Evolutionary conservation across 495 filamentous ascomycete genomes (phyloP).

Genomic region (Friedmanniomyces simplex): DNA sequence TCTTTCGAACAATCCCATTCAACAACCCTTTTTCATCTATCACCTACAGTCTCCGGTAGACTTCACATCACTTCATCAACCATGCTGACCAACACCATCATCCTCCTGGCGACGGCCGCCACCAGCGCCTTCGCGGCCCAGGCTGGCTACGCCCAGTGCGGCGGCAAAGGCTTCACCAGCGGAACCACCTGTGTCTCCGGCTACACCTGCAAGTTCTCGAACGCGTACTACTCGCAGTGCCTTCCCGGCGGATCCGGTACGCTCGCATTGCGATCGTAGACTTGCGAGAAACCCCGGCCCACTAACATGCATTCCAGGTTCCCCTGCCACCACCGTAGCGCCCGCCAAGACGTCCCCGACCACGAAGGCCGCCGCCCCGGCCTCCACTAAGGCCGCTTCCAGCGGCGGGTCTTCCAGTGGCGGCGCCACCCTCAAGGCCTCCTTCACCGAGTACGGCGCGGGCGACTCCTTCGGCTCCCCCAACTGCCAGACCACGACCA

Average conservation of each 20-base stretch:
- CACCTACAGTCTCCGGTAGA: constrained; percentile 6
- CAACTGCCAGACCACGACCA: constrained; percentile 19
- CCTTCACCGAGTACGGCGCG: constrained; percentile 22
- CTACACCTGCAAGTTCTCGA: constrained; percentile 10
- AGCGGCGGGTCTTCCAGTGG: background rate
- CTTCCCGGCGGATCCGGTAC: background rate
- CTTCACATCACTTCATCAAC: background rate
- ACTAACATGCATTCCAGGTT: background rate
- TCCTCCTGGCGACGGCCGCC: constrained; percentile 10
- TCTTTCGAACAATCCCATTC: background rate
- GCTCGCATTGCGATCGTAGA: background rate
- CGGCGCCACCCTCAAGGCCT: constrained; percentile 17
- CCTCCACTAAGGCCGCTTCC: background rate
- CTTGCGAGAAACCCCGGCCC: background rate
- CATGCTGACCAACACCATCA: constrained; percentile 14
- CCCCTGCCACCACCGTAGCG: background rate
- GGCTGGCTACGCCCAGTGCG: constrained; percentile 18
- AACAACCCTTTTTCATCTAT: background rate
- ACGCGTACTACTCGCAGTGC: constrained; percentile 23
- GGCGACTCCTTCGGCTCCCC: constrained; percentile 8
- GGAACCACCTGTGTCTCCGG: constrained; percentile 16
- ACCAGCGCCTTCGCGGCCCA: constrained; percentile 5
- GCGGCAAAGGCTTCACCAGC: constrained; percentile 15
- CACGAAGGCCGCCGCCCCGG: background rate
- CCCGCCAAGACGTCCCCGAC: background rate